Evolutionary conservation across 164 flowering plant species (phyloP), one percentile per base, ranked within the genome.

Genomic region (Umbilicus rupestris): DNA sequence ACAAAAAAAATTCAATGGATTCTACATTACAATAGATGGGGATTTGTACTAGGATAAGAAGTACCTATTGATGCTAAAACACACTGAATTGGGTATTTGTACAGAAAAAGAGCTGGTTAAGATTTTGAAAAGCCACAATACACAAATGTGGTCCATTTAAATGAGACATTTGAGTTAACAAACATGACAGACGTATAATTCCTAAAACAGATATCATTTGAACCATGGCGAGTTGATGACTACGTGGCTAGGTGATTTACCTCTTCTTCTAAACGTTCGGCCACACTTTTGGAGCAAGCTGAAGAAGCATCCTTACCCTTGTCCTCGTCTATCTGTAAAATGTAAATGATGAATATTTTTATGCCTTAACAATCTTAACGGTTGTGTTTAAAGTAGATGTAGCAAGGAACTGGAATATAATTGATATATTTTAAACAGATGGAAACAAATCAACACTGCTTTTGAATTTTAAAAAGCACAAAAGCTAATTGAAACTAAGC

Each of bases 211-310:
- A 26, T 55, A 7, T 26, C 14, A 22, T 20, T 50, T 50, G 8
- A 47, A 19, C 22, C 57, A 50, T 22, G 15, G 8, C 8, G 57
- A 50, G 22, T 50, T 3, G 26, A 41, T 24, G 10, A 7, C 31
- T 28, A 47, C 39, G 37, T 46, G 39, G 15, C 26, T 22, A 70
- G 17, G 63, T 20, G 33, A 55, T 63, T 14, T 84, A 94, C 99
- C 99, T 88, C 92, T 78, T 91, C 97, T 71, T 82, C 82, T 67
- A 91, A 66, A 30, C 82, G 88, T 68, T 94, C 92, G 26, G 84
- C 67, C 30, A 89, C 80, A 76, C 84, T 77, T 78, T 83, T 85
- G n/a, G 68, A 68, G 69, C 73, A 39, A 41, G 80, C 46, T 63
- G 79, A 47, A 58, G 84, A 75, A 67, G 82, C 69, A 68, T 71